A percentile compares a stretch with the other conserved stretches of the same genome.
Conservation (phyloP, 2,329 filamentous ascomycete species). For the Verticillium dahliae region DNA sequence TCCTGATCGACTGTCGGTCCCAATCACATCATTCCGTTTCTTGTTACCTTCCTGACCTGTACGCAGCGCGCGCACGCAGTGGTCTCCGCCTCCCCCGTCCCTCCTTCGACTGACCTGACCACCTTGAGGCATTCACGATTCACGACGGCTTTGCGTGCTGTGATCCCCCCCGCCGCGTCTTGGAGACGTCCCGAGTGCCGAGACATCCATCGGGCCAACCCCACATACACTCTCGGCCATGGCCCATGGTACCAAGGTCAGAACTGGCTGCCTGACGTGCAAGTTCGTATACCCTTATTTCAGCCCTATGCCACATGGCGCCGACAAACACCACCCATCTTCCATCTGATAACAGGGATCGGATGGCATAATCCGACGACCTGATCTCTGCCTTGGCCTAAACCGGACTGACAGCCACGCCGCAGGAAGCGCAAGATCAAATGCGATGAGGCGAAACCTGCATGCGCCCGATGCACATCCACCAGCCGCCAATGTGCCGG, state of each 20-base stretch:
- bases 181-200: neutral
- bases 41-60: too few species aligned
- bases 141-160: too few species aligned
- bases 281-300: slow-evolving; percentile 36
- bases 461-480: slow-evolving; percentile 44
- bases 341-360: neutral
- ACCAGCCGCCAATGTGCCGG: slow-evolving; percentile 40
- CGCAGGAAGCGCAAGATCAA: slow-evolving; percentile 47
- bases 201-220: neutral
- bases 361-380: neutral
- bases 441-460: slow-evolving; percentile 49
- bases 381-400: too few species aligned
- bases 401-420: neutral
- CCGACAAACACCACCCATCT: neutral
- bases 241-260: slow-evolving; percentile 25
- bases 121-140: too few species aligned
- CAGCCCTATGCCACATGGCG: neutral
- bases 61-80: too few species aligned
- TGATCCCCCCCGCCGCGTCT: too few species aligned
- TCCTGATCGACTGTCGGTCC: neutral
- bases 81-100: too few species aligned
- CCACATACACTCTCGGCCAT: neutral
- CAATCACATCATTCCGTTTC: neutral
- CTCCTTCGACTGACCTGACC: too few species aligned
- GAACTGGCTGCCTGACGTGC: slow-evolving; percentile 48